Conservation (phyloP, 2,329 filamentous ascomycete species). For the Fusarium chlamydosporum region DNA sequence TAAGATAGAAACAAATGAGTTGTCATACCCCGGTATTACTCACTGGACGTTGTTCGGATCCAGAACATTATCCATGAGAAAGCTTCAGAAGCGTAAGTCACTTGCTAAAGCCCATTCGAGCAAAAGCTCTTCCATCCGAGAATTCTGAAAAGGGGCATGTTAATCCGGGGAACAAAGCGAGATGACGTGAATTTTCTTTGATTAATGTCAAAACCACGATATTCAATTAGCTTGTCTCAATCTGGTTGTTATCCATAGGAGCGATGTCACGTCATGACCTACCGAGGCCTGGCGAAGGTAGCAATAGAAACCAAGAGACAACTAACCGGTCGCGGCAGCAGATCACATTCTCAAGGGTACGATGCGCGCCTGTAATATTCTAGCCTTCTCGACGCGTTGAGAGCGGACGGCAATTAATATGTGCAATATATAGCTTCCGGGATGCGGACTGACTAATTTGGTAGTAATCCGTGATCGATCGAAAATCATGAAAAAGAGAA, state of each 20-base stretch:
- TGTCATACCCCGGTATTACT: not conserved
- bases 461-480: not conserved
- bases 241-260: not conserved
- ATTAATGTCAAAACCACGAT: not conserved
- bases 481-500: not conserved
- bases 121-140: not conserved
- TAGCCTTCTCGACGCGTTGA: not conserved
- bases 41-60: not conserved
- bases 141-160: not conserved
- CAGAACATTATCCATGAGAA: not conserved
- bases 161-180: slow-evolving; percentile 1
- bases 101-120: not conserved
- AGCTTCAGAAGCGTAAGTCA: not conserved
- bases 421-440: not conserved
- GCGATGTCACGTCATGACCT: slow-evolving; percentile 11
- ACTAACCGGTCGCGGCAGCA: not conserved
- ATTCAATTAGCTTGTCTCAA: not conserved
- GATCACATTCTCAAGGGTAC: not conserved
- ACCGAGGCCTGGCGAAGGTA: not conserved
- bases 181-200: not conserved
- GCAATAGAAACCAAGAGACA: not conserved
- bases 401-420: not conserved
- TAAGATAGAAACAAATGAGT: not conserved
- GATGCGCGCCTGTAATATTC: slow-evolving; percentile 27
- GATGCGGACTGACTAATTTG: not conserved